A percentile compares a stretch with the other conserved stretches of the same genome.
Evolutionary conservation across 108 stramenopile species (phyloP).

Genomic region (Nitzschia sp.): DNA sequence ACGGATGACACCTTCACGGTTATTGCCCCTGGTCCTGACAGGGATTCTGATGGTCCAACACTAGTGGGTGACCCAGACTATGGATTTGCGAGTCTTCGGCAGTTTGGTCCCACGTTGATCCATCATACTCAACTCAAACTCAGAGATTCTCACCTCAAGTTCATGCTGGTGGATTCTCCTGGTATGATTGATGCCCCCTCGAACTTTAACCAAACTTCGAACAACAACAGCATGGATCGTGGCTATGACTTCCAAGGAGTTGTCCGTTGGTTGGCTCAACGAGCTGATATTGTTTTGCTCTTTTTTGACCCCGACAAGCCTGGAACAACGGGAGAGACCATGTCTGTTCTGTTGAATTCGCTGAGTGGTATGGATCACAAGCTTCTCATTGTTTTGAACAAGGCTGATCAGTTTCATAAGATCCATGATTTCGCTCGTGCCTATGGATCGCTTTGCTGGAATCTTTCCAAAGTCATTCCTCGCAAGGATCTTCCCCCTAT

Average conservation of each 20-base stretch:
- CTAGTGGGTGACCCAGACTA: constrained; percentile 96
- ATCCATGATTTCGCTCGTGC: constrained; percentile 99
- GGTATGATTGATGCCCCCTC: constrained; percentile 97
- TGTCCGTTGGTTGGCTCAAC: constrained; percentile 91
- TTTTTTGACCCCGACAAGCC: constrained; percentile 97
- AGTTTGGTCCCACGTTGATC: constrained; percentile 94
- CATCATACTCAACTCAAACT: constrained; percentile 96
- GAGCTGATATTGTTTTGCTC: constrained; percentile 96
- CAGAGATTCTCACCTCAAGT: constrained; percentile 37
- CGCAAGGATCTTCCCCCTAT: constrained; percentile 97
- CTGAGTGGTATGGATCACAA: constrained; percentile 99
- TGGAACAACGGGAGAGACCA: constrained; percentile 98
- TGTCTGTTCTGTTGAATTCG: constrained; percentile 87
- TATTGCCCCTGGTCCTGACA: constrained; percentile 93
- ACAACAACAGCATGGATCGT: constrained; percentile 72
- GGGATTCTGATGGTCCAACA: constrained; percentile 50
- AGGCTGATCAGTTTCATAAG: constrained; percentile 88
- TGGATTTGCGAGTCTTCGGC: constrained; percentile 88
- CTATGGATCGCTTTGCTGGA: constrained; percentile 99
- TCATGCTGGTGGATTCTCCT: constrained; percentile 76
- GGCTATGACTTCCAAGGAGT: constrained; percentile 92
- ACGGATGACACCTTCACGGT: constrained; percentile 99
- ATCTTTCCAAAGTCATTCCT: constrained; percentile 92
- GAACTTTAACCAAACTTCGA: constrained; percentile 12
- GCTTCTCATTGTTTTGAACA: constrained; percentile 97